Evolutionary conservation across 2,329 filamentous ascomycete species (phyloP).

Genomic region (Aspergillus niger): DNA sequence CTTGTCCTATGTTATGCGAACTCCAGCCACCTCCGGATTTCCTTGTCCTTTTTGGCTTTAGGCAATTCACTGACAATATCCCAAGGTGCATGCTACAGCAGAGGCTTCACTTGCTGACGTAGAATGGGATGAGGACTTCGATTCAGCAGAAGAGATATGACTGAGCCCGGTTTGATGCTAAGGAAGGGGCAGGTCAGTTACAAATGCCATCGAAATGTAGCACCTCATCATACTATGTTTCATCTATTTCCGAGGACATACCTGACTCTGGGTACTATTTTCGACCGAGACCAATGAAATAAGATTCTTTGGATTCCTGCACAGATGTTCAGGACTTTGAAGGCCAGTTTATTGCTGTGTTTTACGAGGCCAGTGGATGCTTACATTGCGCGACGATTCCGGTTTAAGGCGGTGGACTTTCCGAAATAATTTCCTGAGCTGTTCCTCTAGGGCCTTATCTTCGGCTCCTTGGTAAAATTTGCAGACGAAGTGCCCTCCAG

Average conservation of each 20-base stretch:
- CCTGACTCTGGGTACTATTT: conserved; percentile 51
- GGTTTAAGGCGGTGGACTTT: conserved; percentile 88
- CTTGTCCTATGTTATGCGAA: background rate
- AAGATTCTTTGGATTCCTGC: conserved; percentile 81
- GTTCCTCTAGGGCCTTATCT: conserved; percentile 75
- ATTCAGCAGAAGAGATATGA: conserved; percentile 38
- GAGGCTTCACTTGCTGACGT: conserved; percentile 48
- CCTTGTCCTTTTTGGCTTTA: background rate
- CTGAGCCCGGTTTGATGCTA: background rate
- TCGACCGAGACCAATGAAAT: conserved; percentile 76
- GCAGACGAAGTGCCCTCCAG: conserved; percentile 89
- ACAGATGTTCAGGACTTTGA: conserved; percentile 16
- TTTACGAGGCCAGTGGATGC: background rate
- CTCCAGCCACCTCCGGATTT: background rate
- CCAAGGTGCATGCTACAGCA: conserved; percentile 48
- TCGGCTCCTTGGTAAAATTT: conserved; percentile 95
- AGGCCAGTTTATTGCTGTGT: background rate
- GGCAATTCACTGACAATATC: conserved; percentile 22
- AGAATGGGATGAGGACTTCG: conserved; percentile 48
- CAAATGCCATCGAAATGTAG: background rate
- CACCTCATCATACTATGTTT: background rate
- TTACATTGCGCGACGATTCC: conserved; percentile 80
- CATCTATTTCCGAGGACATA: conserved; percentile 24
- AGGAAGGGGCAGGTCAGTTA: background rate
- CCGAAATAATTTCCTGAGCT: conserved; percentile 73